Evolutionary conservation across 371 early-diverging fungal species (phyloP), one percentile per base, ranked within the genome.

Genomic region (Catenaria anguillulae): DNA sequence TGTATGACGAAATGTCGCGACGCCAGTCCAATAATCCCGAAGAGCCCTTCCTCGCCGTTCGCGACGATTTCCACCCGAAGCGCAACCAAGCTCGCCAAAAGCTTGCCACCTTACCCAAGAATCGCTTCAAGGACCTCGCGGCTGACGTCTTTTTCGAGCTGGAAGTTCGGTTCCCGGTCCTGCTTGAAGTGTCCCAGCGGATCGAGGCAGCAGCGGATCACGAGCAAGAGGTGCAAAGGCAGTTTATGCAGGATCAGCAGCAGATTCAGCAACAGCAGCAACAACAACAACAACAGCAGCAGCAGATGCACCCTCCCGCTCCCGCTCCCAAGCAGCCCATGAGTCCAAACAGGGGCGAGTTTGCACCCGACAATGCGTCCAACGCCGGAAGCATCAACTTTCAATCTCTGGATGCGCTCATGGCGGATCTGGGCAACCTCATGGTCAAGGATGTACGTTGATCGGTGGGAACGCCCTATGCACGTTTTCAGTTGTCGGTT

Each of bases 21-120:
- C 70, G 96, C 40, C 75, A 74, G 55, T 58, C 72, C 42, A 81
- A 85, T 60, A 77, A 74, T 43, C 69, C 69, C 54, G 79, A 83
- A 64, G 92, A 84, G 23, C 92, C 95, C 2, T 93, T 88, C 74
- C 75, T 94, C 59, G 80, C 87, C 10, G 79, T 89, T 33, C 75
- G 84, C 26, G 83, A 84, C 65, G 87, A 88, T 36, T 94, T 86
- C 70, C 93, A 93, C 68, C 92, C 89, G 17, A 92, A 93, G 73
- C 82, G 95, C 55, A 97, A 97, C 75, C 95, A 95, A 69, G 97
- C 95, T 1, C 81, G 97, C 37, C 93, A 94, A 68, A 97, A 97
- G 68, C 78, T 97, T 12, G 92, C 95, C 19, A 93, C 93, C 1
- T 76, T 97, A 5, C 85, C 90, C 13, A 77, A 70, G 58, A 71